Base-by-base conservation (phyloP, 2,329 filamentous ascomycete species). In the Zalaria obscura region DNA sequence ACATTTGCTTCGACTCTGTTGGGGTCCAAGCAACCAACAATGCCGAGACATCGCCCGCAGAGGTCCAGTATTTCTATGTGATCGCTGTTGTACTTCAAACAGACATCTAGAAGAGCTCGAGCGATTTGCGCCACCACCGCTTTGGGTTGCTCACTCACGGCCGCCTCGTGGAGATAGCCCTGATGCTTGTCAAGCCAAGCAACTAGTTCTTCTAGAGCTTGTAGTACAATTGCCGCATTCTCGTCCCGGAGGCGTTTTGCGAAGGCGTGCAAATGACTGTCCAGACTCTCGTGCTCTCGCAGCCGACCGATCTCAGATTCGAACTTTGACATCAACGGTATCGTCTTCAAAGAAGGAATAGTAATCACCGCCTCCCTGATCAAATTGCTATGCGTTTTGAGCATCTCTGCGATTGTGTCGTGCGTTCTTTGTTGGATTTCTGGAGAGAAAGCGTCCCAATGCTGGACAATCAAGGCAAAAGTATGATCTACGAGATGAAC, bases 1-100 rank as follows among this genome's bases (percentile, higher is more conserved):
- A 83, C 75, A 7, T 82, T 73, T 1, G 77, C 76, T 53, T 98
- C 91, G 2, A 95, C 76, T 45, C 84, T 78, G 53, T 93, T 94
- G 1, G 89, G 81, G 58, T 98, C 93, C 25, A 98, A 66, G 49
- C 88, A 94, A 5, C 93, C 91, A 40, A 98, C 78, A 18, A 93
- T 70, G 0, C 93, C 93, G 33, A 98, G 70, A 48, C 85, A 91
- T 53, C 83, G 77, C 9, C 86, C 82, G 47, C 84, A 86, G 3
- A 93, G 67, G 11, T 75, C 68, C 39, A 79, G 72, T 41, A 96
- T 83, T 8, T 77, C 75, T 5, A 68, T 59, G 35, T 83, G 73
- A 8, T 72, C 69, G 39, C 76, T 73, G 48, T 80, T 83, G 60
- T 91, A 91, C 48, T 81, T 86, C 41, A 87, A 76, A 39, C 80